A percentile compares a stretch with the other conserved stretches of the same genome.
Evolutionary conservation across 176 grass and related monocot species (phyloP).

Genomic region (Tillandsia fasciculata): DNA sequence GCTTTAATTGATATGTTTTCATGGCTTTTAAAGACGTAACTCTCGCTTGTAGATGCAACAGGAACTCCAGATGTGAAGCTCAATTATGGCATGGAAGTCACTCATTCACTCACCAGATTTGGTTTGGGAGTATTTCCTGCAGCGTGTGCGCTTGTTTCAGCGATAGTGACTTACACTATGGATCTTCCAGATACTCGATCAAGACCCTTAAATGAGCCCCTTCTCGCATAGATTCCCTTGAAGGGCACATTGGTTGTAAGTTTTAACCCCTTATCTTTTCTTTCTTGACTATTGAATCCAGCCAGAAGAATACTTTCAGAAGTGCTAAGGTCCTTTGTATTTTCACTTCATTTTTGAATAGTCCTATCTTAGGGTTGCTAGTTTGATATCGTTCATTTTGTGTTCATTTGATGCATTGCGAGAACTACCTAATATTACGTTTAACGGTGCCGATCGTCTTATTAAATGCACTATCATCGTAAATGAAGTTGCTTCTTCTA

Average conservation of each 20-base stretch:
- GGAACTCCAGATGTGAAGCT: conserved; percentile 27
- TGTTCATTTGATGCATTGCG: too few relatives aligned
- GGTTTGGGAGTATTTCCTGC: conserved; percentile 79
- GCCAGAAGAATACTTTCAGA: neutral
- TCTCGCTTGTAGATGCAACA: conserved; percentile 25
- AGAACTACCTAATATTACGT: too few relatives aligned
- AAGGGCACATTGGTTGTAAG: neutral
- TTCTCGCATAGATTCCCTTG: conserved; percentile 43
- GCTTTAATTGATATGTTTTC: neutral
- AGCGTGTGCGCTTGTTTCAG: conserved; percentile 56
- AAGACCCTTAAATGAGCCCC: conserved; percentile 51
- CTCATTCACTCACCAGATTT: conserved; percentile 58
- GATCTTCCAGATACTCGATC: conserved; percentile 57
- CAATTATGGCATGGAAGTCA: conserved; percentile 16
- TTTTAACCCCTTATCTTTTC: neutral
- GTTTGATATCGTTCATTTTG: too few relatives aligned
- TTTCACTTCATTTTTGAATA: too few relatives aligned
- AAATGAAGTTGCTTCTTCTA: too few relatives aligned
- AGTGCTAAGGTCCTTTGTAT: too few relatives aligned
- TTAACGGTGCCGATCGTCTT: too few relatives aligned
- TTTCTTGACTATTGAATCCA: neutral
- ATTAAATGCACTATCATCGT: too few relatives aligned
- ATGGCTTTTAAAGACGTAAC: neutral
- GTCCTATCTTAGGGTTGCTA: too few relatives aligned
- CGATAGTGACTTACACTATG: conserved; percentile 68